phyloP scores from a whole-genome alignment of 2,329 filamentous ascomycete species.

The Dendryphion nanum region DNA sequence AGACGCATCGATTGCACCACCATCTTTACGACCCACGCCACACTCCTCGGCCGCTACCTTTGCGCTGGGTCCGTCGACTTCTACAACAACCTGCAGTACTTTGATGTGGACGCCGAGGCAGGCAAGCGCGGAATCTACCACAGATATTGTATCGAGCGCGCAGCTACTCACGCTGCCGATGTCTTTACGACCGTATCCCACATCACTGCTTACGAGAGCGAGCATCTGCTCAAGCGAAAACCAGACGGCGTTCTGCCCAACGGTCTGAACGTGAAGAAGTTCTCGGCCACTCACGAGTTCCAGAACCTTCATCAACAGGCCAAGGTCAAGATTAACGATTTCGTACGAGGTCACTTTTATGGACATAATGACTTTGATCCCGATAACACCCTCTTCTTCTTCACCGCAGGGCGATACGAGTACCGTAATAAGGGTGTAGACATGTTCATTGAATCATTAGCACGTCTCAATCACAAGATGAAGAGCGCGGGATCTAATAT shows the following conservation, averaged over 20 bases:
- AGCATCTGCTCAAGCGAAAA: slow-evolving; percentile 95
- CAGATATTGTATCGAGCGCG: slow-evolving; percentile 95
- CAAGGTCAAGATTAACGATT: slow-evolving; percentile 98
- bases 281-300: slow-evolving; percentile 97
- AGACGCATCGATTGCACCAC: slow-evolving; percentile 94
- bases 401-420: slow-evolving; percentile 95
- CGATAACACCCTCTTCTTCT: slow-evolving; percentile 96
- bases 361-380: slow-evolving; percentile 96
- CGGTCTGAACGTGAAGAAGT: slow-evolving; percentile 96
- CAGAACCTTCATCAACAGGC: slow-evolving; percentile 96
- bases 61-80: slow-evolving; percentile 98
- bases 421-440: slow-evolving; percentile 98
- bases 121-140: slow-evolving; percentile 99
- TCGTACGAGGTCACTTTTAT: slow-evolving; percentile 97
- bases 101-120: slow-evolving; percentile 94
- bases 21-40: slow-evolving; percentile 98
- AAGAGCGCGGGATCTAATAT: slow-evolving; percentile 83
- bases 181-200: slow-evolving; percentile 99
- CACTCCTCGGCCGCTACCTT: slow-evolving; percentile 89
- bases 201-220: slow-evolving; percentile 97
- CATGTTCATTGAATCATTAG: slow-evolving; percentile 98
- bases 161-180: slow-evolving; percentile 85
- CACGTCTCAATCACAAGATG: slow-evolving; percentile 88
- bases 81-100: slow-evolving; percentile 97
- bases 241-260: slow-evolving; percentile 96